Evolutionary conservation across 2,329 filamentous ascomycete genomes (phyloP).

Genomic region (Ceratocystis cacaofunesta): DNA sequence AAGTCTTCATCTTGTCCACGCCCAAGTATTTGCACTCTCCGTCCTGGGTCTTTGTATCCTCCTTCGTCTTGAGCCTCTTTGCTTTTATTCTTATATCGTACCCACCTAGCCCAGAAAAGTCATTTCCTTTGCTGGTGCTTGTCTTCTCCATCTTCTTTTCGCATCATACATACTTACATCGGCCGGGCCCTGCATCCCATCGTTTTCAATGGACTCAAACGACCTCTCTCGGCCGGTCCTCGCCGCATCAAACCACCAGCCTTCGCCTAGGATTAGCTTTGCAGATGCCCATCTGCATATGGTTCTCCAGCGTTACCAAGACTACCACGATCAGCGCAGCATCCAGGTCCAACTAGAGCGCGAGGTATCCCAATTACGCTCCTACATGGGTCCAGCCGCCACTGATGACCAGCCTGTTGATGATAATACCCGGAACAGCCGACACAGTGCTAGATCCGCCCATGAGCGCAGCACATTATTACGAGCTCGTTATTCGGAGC

Average conservation of each 20-base stretch:
- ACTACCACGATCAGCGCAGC: conserved; percentile 11
- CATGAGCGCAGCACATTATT: background rate
- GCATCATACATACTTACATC: too few species aligned
- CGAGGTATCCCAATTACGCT: conserved; percentile 11
- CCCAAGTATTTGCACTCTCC: background rate
- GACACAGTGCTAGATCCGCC: background rate
- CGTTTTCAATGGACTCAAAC: conserved; percentile 1
- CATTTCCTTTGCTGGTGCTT: too few species aligned
- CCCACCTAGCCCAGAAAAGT: background rate
- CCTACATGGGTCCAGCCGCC: background rate
- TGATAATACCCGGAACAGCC: background rate
- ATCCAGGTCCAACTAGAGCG: conserved; percentile 6
- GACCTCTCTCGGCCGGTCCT: background rate
- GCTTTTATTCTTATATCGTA: background rate
- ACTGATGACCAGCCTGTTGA: background rate
- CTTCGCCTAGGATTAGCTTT: background rate
- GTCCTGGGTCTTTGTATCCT: too few species aligned
- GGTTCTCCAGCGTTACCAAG: conserved; percentile 14
- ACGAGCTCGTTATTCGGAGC: conserved; percentile 8
- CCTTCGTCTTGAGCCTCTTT: background rate
- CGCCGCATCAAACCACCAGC: background rate
- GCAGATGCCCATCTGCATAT: conserved; percentile 12
- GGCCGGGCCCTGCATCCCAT: background rate
- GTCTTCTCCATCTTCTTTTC: too few species aligned
- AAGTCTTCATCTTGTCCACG: background rate